Conservation (phyloP, 2,329 filamentous ascomycete species). For the Emergomyces orientalis region DNA sequence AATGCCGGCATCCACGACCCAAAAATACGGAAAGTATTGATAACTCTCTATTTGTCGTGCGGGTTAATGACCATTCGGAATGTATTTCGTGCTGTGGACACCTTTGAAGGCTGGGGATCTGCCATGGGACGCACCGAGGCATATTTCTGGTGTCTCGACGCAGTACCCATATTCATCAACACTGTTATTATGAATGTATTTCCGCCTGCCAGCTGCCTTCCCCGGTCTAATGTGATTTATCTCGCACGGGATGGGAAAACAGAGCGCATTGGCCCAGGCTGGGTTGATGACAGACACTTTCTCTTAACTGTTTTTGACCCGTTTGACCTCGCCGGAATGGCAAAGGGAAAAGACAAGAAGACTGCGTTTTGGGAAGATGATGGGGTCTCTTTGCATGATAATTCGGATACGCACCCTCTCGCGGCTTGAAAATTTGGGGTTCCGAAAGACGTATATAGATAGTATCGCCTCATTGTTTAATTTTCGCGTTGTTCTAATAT, state of each 20-base stretch:
- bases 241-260: constrained; percentile 44
- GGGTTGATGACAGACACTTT: constrained; percentile 39
- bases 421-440: not conserved
- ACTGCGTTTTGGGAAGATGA: constrained; percentile 33
- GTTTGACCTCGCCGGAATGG: constrained; percentile 33
- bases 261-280: constrained; percentile 43
- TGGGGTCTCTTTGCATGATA: not conserved
- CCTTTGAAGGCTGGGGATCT: constrained; percentile 32
- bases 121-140: constrained; percentile 38
- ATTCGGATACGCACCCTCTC: not conserved
- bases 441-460: not conserved
- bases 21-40: constrained; percentile 35
- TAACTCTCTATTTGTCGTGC: constrained; percentile 35
- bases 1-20: constrained; percentile 32
- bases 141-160: constrained; percentile 49
- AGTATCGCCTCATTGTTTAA: not conserved
- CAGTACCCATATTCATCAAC: constrained; percentile 43
- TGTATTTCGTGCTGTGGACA: constrained; percentile 47
- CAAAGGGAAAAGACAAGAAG: constrained; percentile 29
- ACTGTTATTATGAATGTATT: constrained; percentile 44
- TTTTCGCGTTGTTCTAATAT: no score
- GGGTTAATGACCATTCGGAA: constrained; percentile 37
- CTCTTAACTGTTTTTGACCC: constrained; percentile 37
- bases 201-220: constrained; percentile 44
- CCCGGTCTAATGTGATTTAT: constrained; percentile 43